These are phyloP conservation scores for Botrytis aclada DNA, from an alignment of 2,329 filamentous ascomycete species.

Conservation along the genomic window DNA sequence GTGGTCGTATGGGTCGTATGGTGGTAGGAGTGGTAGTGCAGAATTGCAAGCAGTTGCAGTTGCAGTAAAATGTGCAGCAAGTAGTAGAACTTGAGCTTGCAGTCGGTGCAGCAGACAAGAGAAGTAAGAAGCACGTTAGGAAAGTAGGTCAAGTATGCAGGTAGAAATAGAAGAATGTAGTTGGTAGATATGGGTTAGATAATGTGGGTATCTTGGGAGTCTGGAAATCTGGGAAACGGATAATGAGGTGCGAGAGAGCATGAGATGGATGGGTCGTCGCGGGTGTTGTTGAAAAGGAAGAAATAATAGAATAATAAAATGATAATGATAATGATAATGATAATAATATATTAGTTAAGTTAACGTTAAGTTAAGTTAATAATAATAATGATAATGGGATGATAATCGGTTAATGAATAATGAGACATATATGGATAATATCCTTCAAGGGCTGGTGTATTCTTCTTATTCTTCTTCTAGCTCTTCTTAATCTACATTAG, in stretches of 20 bases:
- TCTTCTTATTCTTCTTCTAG: background rate
- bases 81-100: conserved; percentile 12
- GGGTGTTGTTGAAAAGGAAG: background rate
- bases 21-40: conserved; percentile 18
- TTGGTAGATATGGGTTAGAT: conserved; percentile 14
- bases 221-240: conserved; percentile 12
- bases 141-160: conserved; percentile 5
- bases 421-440: background rate
- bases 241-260: background rate
- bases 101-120: conserved; percentile 10
- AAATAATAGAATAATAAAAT: background rate
- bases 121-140: conserved; percentile 7
- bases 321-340: background rate
- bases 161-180: conserved; percentile 12
- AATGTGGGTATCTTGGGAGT: conserved; percentile 14
- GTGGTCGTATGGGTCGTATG: conserved; percentile 16
- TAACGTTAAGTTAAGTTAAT: too few species aligned
- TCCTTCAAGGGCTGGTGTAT: background rate
- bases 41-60: conserved; percentile 8
- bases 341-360: too few species aligned
- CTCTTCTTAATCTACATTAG: conserved; percentile 7
- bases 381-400: background rate
- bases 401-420: background rate
- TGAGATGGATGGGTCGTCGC: conserved; percentile 11
- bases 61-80: conserved; percentile 5